These are phyloP conservation scores for Hypoxylon perforatum DNA, from an alignment of 495 filamentous ascomycete genomes.

Conservation along the genomic window DNA sequence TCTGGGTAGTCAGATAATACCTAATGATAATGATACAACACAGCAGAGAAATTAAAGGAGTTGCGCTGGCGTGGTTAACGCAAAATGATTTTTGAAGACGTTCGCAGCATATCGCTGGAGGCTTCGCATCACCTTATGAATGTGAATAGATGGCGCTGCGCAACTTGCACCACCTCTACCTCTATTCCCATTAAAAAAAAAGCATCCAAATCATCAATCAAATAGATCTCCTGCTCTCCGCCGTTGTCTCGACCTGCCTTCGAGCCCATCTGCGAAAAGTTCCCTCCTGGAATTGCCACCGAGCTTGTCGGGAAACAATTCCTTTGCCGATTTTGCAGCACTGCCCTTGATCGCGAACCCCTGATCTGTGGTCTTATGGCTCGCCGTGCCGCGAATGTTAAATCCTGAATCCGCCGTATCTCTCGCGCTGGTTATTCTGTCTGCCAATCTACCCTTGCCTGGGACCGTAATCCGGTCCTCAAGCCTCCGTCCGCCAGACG, in stretches of 20 bases:
- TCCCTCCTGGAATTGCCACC: constrained; percentile 75
- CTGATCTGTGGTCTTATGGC: constrained; percentile 58
- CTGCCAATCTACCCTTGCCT: constrained; percentile 30
- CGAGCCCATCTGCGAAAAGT: constrained; percentile 67
- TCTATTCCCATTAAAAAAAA: neutral
- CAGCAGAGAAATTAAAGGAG: too few relatives aligned
- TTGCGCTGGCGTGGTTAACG: too few relatives aligned
- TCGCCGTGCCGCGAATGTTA: constrained; percentile 71
- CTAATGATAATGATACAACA: too few relatives aligned
- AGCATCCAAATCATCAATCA: constrained; percentile 46
- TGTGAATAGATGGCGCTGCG: too few relatives aligned
- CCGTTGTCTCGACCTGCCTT: constrained; percentile 57
- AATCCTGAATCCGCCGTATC: constrained; percentile 45
- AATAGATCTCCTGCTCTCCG: constrained; percentile 67
- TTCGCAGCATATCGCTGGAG: too few relatives aligned
- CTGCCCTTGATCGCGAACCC: constrained; percentile 75
- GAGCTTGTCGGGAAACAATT: constrained; percentile 77
- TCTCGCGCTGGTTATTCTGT: constrained; percentile 31
- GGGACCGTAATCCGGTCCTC: constrained; percentile 54
- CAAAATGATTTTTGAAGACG: too few relatives aligned
- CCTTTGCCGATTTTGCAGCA: constrained; percentile 66
- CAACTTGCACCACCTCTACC: too few relatives aligned
- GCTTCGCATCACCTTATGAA: too few relatives aligned
- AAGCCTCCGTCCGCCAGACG: constrained; percentile 33
- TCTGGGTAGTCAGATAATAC: too few relatives aligned